Conservation (phyloP, 345 rosid genomes). For the Citrus sp. region DNA sequence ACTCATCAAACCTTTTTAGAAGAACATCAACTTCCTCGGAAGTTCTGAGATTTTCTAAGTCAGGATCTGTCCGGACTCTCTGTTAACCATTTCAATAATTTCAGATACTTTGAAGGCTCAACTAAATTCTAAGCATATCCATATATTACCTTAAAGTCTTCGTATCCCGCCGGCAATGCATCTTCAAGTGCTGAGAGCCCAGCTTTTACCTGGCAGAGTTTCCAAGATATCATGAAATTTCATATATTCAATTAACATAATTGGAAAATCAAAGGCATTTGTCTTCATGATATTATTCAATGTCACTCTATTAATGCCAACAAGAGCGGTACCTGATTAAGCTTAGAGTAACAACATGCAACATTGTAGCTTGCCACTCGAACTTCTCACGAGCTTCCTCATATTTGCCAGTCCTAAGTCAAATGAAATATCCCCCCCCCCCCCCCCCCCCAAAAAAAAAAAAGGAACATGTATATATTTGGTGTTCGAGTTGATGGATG, state of each 20-base stretch:
- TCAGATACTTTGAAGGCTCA: neutral
- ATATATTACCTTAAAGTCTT: conserved; percentile 76
- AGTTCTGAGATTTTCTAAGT: conserved; percentile 56
- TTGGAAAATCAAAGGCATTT: neutral
- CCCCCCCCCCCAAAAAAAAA: too few relatives aligned
- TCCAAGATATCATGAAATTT: neutral
- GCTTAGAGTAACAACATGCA: conserved; percentile 91
- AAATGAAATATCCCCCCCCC: neutral
- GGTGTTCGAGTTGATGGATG: too few relatives aligned
- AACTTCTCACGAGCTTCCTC: conserved; percentile 85
- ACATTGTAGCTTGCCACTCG: conserved; percentile 94
- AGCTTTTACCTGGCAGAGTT: conserved; percentile 59
- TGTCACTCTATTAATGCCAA: neutral
- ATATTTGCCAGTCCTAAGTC: conserved; percentile 59
- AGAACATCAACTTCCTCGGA: conserved; percentile 64
- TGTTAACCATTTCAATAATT: conserved; percentile 30
- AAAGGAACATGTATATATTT: too few relatives aligned
- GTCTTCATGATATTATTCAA: neutral
- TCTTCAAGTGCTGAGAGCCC: conserved; percentile 92
- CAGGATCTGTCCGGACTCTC: conserved; percentile 91
- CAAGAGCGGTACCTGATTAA: conserved; percentile 61
- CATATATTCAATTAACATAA: neutral
- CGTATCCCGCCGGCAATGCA: conserved; percentile 76
- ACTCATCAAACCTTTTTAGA: conserved; percentile 81
- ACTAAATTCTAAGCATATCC: neutral